Base-by-base conservation (phyloP, 2,329 filamentous ascomycete species). In the Arthrobotrys pseudoclavata region DNA sequence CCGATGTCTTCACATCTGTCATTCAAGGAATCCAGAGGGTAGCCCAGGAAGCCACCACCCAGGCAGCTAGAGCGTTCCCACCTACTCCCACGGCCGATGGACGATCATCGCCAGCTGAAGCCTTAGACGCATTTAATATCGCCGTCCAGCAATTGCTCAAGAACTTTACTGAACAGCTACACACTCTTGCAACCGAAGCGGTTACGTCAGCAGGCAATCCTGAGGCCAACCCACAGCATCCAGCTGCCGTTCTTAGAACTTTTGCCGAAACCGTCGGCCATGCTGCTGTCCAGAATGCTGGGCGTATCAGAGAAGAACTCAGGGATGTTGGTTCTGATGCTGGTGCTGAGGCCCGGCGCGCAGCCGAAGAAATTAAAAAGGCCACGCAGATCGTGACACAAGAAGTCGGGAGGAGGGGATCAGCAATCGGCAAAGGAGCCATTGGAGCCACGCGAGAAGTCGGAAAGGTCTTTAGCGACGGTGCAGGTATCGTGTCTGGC, bases 221-320 rank as follows among this genome's bases (percentile, higher is more conserved):
- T 2, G 61, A 60, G 13, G 67, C 75, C 29, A 71, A 72, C 24
- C 75, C 75, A 0, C 67, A 78, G 31, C 75, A 78, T 22, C 75
- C 75, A 24, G 75, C 69, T 9, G 69, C 75, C 24, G 75, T 78
- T 10, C 42, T 78, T 18, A 55, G 75, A 37, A 72, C 61, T n/a
- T 78, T 78, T 26, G 81, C 80, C 42, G 80, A 80, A 55, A 66
- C 79, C 4, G 79, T 81, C 66, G 80, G 80, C 10, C 80, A 81
- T 69, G 79, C 80, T 47, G 81, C 80, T 57, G 62, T 79, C 7
- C 80, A 81, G n/a, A 80, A 78, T 64, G 75, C 69, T 13, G 69
- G 69, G n/a, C 75, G 75, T 60, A 53, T 78, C 45, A 72, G 53
- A 26, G 60, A 68, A 10, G 74, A 71, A 37, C 50, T 76, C 29